Evolutionary conservation across 2,329 filamentous ascomycete species (phyloP).

Genomic region (Colletotrichum tofieldiae): DNA sequence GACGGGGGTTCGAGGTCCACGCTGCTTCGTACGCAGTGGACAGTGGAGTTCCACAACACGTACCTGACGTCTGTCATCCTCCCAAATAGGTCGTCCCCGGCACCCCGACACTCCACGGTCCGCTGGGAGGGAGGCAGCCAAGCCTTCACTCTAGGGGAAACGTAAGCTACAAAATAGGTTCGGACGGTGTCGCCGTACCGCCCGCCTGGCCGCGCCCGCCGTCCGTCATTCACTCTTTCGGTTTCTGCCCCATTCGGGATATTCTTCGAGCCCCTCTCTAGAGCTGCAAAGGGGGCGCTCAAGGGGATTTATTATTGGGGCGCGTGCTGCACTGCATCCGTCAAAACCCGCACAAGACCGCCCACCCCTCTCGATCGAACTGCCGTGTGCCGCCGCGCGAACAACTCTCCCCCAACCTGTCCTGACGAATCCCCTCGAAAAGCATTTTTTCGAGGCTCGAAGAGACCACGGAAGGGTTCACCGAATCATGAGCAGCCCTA

Average conservation of each 20-base stretch:
- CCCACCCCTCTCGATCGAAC: constrained; percentile 22
- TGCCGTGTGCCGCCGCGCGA: constrained; percentile 19
- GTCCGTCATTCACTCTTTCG: constrained; percentile 18
- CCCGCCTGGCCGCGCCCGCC: constrained; percentile 35
- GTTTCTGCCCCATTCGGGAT: constrained; percentile 28
- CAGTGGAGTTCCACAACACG: constrained; percentile 30
- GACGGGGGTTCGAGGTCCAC: constrained; percentile 34
- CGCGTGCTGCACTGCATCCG: constrained; percentile 31
- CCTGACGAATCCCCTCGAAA: constrained; percentile 31
- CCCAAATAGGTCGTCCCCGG: constrained; percentile 36
- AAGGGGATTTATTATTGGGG: constrained; percentile 39
- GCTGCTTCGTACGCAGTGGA: constrained; percentile 38
- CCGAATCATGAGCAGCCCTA: constrained; percentile 60
- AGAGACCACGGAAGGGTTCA: constrained; percentile 34
- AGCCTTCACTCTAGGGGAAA: constrained; percentile 39
- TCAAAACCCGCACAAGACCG: constrained; percentile 14
- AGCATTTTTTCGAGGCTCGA: constrained; percentile 16
- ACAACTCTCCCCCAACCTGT: not conserved
- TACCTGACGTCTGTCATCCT: constrained; percentile 32
- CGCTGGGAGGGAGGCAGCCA: constrained; percentile 30
- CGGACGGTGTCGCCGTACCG: constrained; percentile 41
- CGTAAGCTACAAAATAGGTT: constrained; percentile 42
- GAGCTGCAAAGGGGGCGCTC: constrained; percentile 18
- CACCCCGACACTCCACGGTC: constrained; percentile 28
- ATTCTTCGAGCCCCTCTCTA: constrained; percentile 20